Evolutionary conservation across 805 yeast species (phyloP), one percentile per base, ranked within the genome.

Genomic region (Candida tammaniensis): DNA sequence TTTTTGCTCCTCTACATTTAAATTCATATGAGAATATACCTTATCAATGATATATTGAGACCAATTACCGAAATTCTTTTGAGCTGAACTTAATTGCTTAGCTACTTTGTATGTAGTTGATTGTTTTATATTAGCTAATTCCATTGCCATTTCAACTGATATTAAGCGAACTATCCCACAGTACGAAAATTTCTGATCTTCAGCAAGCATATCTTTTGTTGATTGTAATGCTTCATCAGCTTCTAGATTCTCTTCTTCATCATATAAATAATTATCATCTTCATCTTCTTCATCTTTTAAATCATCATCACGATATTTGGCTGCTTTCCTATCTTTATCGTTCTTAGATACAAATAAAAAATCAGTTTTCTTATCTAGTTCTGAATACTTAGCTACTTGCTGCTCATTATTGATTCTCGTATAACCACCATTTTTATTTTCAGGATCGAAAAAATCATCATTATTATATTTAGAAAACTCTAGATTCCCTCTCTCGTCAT

Each of bases 371-470:
- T 64, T 59, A 48, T 76, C 72, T 50, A 76, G 59, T 39, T 65
- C 66, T 12, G 63, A 52, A 42, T 83, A 84, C 44, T 80, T 78
- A 14, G 81, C 81, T 6, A 88, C 86, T 53, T 93, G 97, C 44
- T 82, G 87, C 47, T 86, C 93, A 1, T 80, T 84, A 18, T 87
- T 86, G 7, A 93, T 82, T 49, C 94, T 82, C 0, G 98, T 93
- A 55, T 93, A 93, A 0, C 95, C 91, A 17, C 69, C 76, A 25
- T 74, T 74, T 1, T 78, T 77, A 11, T 62, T 40, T 20, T 49
- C 44, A 20, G 49, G 68, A 18, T 70, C 64, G 14, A 63, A 56
- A 7, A 31, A 19, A 16, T 40, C 45, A 40, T 49, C 55, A 15
- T 44, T 47, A 1, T 33, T 42, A 14, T 42, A 35, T 13, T 48